A percentile compares a stretch with the other conserved stretches of the same genome.
phyloP scores from a whole-genome alignment of 495 filamentous ascomycete species.

The Penicillium diatomitis region DNA sequence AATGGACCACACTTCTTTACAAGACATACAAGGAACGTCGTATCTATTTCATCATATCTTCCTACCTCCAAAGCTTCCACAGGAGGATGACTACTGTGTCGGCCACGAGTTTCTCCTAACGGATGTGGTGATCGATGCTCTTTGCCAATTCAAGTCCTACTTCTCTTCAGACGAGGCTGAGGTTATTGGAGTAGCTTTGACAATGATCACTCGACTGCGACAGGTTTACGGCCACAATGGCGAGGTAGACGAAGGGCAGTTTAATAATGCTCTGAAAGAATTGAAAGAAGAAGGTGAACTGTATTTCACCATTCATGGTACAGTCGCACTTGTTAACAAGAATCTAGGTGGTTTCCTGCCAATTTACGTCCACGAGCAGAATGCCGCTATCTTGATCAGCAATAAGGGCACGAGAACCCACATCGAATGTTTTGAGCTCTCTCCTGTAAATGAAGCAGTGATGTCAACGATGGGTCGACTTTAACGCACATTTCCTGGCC shows the following conservation, averaged over 20 bases:
- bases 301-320: not conserved
- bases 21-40: too few species aligned
- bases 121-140: constrained; percentile 9
- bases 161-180: not conserved
- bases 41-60: constrained; percentile 44
- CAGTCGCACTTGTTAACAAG: not conserved
- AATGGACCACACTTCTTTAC: too few species aligned
- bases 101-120: constrained; percentile 10
- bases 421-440: constrained; percentile 50
- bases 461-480: constrained; percentile 42
- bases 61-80: constrained; percentile 49
- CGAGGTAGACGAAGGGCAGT: constrained; percentile 6
- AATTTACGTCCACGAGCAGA: constrained; percentile 47
- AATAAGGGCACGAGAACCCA: constrained; percentile 18
- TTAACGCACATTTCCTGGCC: constrained; percentile 45
- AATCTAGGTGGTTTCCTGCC: constrained; percentile 19
- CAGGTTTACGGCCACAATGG: constrained; percentile 6
- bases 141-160: constrained; percentile 16
- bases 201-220: constrained; percentile 15
- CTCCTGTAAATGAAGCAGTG: constrained; percentile 38
- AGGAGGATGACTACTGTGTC: constrained; percentile 29
- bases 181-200: not conserved
- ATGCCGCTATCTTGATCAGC: constrained; percentile 47
- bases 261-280: constrained; percentile 2
- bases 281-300: constrained; percentile 8